A percentile compares a stretch with the other conserved stretches of the same genome.
Evolutionary conservation across 2,329 filamentous ascomycete genomes (phyloP).

Genomic region (Meredithiella fracta): DNA sequence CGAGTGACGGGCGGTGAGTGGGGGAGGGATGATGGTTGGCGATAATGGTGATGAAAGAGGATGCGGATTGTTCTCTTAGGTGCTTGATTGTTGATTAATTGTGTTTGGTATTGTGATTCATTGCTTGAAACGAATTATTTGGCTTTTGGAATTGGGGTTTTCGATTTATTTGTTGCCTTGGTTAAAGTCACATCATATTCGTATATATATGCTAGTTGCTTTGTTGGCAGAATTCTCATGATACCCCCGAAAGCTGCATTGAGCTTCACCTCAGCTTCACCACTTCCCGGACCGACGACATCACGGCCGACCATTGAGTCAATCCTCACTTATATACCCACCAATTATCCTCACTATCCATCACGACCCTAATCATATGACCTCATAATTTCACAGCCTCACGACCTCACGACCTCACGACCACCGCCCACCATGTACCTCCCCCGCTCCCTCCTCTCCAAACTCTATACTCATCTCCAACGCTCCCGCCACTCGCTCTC

Average conservation of each 20-base stretch:
- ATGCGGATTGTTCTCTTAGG: not conserved
- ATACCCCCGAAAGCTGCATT: not conserved
- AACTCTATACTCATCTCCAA: slow-evolving; percentile 80
- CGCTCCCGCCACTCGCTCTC: slow-evolving; percentile 76
- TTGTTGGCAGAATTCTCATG: not conserved
- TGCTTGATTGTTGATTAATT: too few species aligned
- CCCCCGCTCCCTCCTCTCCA: slow-evolving; percentile 72
- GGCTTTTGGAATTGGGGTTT: too few species aligned
- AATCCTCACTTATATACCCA: not conserved
- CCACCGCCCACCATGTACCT: slow-evolving; percentile 59
- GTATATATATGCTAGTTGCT: not conserved
- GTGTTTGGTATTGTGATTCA: too few species aligned
- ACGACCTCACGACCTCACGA: not conserved
- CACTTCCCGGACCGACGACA: not conserved
- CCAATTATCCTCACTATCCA: not conserved
- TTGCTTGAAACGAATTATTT: too few species aligned
- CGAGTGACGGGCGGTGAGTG: not conserved
- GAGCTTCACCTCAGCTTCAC: not conserved
- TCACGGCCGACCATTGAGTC: not conserved
- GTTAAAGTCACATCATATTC: too few species aligned
- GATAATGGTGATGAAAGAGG: not conserved
- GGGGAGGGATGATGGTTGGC: not conserved
- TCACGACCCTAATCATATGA: not conserved
- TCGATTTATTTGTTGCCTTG: not conserved
- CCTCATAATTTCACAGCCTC: not conserved